Evolutionary conservation across 1,139 yeast species (phyloP), one percentile per base, ranked within the genome.

Genomic region (Yamadazyma spencermartinsiae): DNA sequence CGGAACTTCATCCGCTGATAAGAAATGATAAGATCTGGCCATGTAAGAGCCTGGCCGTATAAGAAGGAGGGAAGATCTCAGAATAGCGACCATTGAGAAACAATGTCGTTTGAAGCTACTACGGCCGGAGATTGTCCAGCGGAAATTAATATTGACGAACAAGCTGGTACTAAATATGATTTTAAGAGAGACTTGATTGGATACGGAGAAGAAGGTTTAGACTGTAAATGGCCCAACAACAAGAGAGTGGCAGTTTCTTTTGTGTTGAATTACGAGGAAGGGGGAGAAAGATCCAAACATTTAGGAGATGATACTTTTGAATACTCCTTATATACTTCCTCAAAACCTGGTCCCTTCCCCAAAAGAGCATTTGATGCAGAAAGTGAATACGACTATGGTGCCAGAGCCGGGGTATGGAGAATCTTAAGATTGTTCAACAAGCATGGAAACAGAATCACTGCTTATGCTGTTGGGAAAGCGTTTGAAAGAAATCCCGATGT

Each of bases 391-490:
- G 70, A 68, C 27, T 52, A 66, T 20, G 51, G 51, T 30, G 37
- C 50, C 12, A 55, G 70, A 39, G 60, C 58, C 18, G 70, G 70
- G 26, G 58, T 60, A 33, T 63, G 68, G 69, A 52, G 70, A 41
- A 45, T 64, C 14, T 47, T 62, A 26, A 51, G 56, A 31, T 46
- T 63, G 14, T 63, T 64, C 51, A 60, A 58, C 38, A 50, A 55
- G 34, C 50, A 44, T 36, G 45, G 46, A 16, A 52, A 49, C 39
- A 56, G 57, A 41, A 55, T 63, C 45, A 63, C 70, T 17, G 53
- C 61, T n/a, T 60, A 59, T 42, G 69, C 67, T 13, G 68, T 65
- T 37, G 70, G 67, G n/a, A 58, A 60, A 36, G 68, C 69, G 14
- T 54, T 63, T 28, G 61, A 59, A 42, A 50, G 51, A 33, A 56